Base-by-base conservation (phyloP, 169 alveolate genomes). In the Toxoplasma gondii region DNA sequence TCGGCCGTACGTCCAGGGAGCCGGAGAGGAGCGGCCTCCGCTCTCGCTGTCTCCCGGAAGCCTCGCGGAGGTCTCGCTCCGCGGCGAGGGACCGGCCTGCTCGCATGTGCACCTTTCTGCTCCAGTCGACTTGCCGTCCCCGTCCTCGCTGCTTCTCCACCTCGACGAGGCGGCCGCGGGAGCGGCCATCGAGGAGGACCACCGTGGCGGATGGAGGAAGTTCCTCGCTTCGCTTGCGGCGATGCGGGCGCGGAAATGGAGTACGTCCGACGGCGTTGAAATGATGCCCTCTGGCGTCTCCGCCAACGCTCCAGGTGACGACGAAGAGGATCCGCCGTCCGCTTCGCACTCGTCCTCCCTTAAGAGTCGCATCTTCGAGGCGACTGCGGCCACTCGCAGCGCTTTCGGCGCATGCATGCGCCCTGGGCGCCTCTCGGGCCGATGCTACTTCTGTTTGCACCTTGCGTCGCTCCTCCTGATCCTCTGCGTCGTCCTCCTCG, bases 361-460 rank as follows among this genome's bases (percentile, higher is more conserved):
- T 31, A 27, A 16, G 74, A 19, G 74, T 4, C 74, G 74, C n/a
- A 7, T 64, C 5, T 7, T 4, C 34, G 74, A 64, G 34, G 29
- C 29, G 34, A 7, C n/a, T 1, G n/a, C 74, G 74, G 74, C 74
- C 74, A 27, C 74, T 16, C 74, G 74, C 74, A 4, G n/a, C 29
- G 74, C 74, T 4, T 64, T 7, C 74, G 29, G 24, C 29, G 74
- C 74, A 7, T 64, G 74, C 74, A 64, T 64, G 31, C 74, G 74
- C 34, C 86, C 86, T 19, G 45, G 86, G 64, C 90, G 90, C 38
- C 67, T 82, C 24, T 41, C 90, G 31, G 90, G 90, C 4, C 53
- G 90, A 29, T 39, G 67, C 38, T 82, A 29, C 67, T 82, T 82
- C 36, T 82, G 41, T 36, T 1, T 82, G 53, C 90, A 31, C 34